Evolutionary conservation across 1,139 yeast species (phyloP).

Genomic region (Torulaspora pretoriensis): DNA sequence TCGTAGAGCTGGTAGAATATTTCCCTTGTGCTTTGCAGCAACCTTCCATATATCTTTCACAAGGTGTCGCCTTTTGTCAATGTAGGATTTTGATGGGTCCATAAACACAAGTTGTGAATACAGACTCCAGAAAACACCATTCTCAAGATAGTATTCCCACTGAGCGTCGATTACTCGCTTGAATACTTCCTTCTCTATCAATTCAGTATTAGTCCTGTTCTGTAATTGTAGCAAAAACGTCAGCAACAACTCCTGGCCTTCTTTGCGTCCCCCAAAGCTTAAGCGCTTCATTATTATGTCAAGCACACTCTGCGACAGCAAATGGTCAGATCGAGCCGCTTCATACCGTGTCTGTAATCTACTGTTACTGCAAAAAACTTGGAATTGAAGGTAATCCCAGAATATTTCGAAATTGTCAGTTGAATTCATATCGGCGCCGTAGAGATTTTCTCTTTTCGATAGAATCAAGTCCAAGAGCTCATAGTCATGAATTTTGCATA

Average conservation of each 20-base stretch:
- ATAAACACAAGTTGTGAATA: slow-evolving; percentile 30
- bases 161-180: slow-evolving; percentile 20
- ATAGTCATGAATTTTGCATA: slow-evolving; percentile 24
- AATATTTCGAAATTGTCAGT: slow-evolving; percentile 30
- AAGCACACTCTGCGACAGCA: slow-evolving; percentile 16
- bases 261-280: slow-evolving; percentile 14
- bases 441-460: slow-evolving; percentile 15
- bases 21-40: slow-evolving; percentile 13
- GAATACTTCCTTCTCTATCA: slow-evolving; percentile 27
- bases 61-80: slow-evolving; percentile 28
- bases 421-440: slow-evolving; percentile 19
- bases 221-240: slow-evolving; percentile 25
- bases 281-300: slow-evolving; percentile 23
- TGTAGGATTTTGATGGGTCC: slow-evolving; percentile 26
- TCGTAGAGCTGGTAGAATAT: slow-evolving; percentile 11
- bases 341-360: slow-evolving; percentile 23
- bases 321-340: slow-evolving; percentile 3
- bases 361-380: slow-evolving; percentile 21
- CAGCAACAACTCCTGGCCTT: slow-evolving; percentile 25
- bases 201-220: slow-evolving; percentile 22
- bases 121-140: slow-evolving; percentile 27
- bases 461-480: slow-evolving; percentile 19
- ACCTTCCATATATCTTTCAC: slow-evolving; percentile 22
- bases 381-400: slow-evolving; percentile 31
- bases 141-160: slow-evolving; percentile 20